These are phyloP conservation scores for Calendula officinalis DNA, from an alignment of 129 eudicot species.

Conservation along the genomic window DNA sequence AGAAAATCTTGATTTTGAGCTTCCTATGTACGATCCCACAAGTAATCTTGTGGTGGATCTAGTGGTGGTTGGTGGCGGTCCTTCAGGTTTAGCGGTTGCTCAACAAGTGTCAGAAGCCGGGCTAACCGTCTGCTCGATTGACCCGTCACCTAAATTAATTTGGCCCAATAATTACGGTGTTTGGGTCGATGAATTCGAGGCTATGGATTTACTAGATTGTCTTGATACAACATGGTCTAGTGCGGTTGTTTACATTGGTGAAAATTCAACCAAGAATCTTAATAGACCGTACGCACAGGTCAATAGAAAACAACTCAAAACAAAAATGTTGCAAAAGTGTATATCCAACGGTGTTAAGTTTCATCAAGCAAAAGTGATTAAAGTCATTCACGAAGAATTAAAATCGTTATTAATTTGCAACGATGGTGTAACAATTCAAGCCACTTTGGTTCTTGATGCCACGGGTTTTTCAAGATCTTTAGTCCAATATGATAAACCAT, in stretches of 20 bases:
- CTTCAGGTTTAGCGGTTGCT: conserved; percentile 95
- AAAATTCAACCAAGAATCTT: conserved; percentile 59
- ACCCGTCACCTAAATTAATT: conserved; percentile 83
- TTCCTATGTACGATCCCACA: conserved; percentile 83
- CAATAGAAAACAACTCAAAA: conserved; percentile 80
- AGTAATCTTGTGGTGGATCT: conserved; percentile 70
- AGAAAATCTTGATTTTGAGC: conserved; percentile 95
- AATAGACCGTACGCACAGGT: conserved; percentile 95
- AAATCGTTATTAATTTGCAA: conserved; percentile 81
- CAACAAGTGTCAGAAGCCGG: conserved; percentile 97
- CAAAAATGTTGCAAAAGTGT: conserved; percentile 94
- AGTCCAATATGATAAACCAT: conserved; percentile 95
- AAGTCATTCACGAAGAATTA: conserved; percentile 80
- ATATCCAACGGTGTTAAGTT: conserved; percentile 89
- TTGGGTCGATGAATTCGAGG: conserved; percentile 99
- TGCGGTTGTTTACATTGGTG: conserved; percentile 73
- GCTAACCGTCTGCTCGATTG: conserved; percentile 86
- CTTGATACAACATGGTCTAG: conserved; percentile 96
- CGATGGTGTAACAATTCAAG: conserved; percentile 87
- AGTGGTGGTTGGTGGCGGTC: conserved; percentile 99
- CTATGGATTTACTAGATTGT: conserved; percentile 95
- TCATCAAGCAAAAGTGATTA: conserved; percentile 90
- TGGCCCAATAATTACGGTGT: conserved; percentile 99
- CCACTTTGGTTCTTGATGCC: conserved; percentile 93
- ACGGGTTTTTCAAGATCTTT: conserved; percentile 87